Percentiles rank a stretch among this genome's conserved stretches.
Conservation (phyloP, 2,329 filamentous ascomycete species). For the Dactylonectria macrodidyma region DNA sequence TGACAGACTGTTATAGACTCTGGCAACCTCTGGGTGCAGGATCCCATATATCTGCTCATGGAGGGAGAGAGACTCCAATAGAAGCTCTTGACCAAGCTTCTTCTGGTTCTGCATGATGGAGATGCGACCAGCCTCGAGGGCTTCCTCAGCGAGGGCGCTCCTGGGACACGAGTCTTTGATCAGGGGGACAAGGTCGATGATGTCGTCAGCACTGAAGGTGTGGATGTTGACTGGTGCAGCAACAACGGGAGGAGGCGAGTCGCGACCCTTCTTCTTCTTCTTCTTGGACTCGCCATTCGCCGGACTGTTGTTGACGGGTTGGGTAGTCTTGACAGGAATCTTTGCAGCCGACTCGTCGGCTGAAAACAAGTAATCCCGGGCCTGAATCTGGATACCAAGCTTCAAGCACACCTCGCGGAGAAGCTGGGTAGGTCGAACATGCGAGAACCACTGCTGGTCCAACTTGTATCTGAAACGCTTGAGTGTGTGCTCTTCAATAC, state of each 20-base stretch:
- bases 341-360: constrained; percentile 50
- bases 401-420: constrained; percentile 92
- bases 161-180: constrained; percentile 95
- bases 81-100: constrained; percentile 94
- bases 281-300: constrained; percentile 68
- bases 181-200: constrained; percentile 93
- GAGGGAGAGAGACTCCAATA: constrained; percentile 94
- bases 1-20: constrained; percentile 94
- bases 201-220: constrained; percentile 84
- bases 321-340: constrained; percentile 44
- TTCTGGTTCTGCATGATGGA: constrained; percentile 96
- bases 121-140: constrained; percentile 94
- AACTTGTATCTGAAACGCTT: constrained; percentile 85
- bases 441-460: constrained; percentile 75
- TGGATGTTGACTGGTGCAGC: constrained; percentile 58
- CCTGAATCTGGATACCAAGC: constrained; percentile 88
- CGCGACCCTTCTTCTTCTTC: constrained; percentile 73
- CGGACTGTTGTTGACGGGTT: constrained; percentile 57
- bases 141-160: constrained; percentile 93
- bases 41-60: constrained; percentile 99
- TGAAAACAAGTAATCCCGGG: constrained; percentile 68
- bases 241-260: constrained; percentile 65
- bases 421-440: constrained; percentile 83
- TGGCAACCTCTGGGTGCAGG: constrained; percentile 94
- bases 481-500: constrained; percentile 79